Conservation (phyloP, 352 stramenopile species). For the Phytophthora colocasiae region DNA sequence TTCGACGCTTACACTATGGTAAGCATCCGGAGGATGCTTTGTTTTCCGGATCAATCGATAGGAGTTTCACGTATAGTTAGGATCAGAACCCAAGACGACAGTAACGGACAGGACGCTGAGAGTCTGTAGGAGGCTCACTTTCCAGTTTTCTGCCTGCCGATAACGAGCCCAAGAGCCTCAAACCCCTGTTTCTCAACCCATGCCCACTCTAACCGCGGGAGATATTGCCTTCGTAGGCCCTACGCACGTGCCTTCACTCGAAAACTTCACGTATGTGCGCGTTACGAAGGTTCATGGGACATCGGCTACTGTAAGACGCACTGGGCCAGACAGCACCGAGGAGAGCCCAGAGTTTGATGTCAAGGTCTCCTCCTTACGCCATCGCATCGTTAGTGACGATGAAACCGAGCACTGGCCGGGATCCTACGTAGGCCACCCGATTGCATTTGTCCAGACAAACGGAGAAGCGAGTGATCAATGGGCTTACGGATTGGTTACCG, state of each 20-base stretch:
- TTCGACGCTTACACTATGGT: constrained; percentile 38
- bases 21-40: too few relatives aligned
- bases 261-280: constrained; percentile 7
- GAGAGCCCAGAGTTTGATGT: constrained; percentile 11
- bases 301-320: neutral
- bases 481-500: constrained; percentile 1
- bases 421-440: constrained; percentile 15
- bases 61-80: too few relatives aligned
- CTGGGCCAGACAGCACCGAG: neutral
- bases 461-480: constrained; percentile 7
- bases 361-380: neutral
- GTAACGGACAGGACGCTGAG: too few relatives aligned
- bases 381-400: constrained; percentile 1
- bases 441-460: constrained; percentile 4
- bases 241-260: constrained; percentile 4
- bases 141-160: too few relatives aligned
- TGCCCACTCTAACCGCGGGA: too few relatives aligned
- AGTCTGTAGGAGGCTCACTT: too few relatives aligned
- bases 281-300: neutral
- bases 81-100: too few relatives aligned
- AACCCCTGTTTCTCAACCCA: too few relatives aligned
- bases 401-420: constrained; percentile 12
- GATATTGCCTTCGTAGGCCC: neutral
- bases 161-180: too few relatives aligned
- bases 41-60: too few relatives aligned